Evolutionary conservation across 805 yeast genomes (phyloP), one percentile per base, ranked within the genome.

Genomic region (Saccharomycopsis synnaedendra): DNA sequence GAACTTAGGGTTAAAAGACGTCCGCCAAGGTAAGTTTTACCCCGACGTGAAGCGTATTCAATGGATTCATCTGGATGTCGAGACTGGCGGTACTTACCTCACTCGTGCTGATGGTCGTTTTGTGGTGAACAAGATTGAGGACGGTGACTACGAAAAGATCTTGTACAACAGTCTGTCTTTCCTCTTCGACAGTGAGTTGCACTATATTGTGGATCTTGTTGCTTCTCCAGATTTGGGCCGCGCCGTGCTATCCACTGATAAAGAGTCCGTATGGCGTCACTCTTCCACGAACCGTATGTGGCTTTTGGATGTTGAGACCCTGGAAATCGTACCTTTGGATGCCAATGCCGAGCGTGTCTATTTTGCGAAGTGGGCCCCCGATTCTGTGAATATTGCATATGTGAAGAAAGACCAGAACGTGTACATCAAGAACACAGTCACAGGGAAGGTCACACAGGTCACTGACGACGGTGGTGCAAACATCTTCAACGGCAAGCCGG

Each of bases 321-420:
- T 54, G 27, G 42, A 42, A 3, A 55, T 70, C 19, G 48, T 53
- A 2, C 57, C 66, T 9, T 28, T 51, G 5, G 30, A 19, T 9
- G n/a, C 8, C 27, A 42, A 32, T 3, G 32, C 3, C 9, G 61
- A 61, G 32, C 57, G 61, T 39, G 55, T 69, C 11, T 61, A 6
- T 49, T 52, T 75, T 31, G 85, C 86, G 0, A 60, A 68, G 45
- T 86, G 93, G 83, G 74, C 93, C 3, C 94, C 96, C 34, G 70
- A 75, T 28, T 86, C 94, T 0, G 59, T 64, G 5, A 65, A 71
- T 40, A 63, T 87, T 44, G 82, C 90, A 0, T 85, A 73, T 57
- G 85, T 87, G 3, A 44, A 48, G n/a, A 63, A 68, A 49, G 74
- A 82, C 8, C 82, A 84, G 62, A 78, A 87, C 58, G 71, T 88